A percentile compares a stretch with the other conserved stretches of the same genome.
Conservation (phyloP, 139 green algal genomes). For the Spirogloea muscicola region DNA sequence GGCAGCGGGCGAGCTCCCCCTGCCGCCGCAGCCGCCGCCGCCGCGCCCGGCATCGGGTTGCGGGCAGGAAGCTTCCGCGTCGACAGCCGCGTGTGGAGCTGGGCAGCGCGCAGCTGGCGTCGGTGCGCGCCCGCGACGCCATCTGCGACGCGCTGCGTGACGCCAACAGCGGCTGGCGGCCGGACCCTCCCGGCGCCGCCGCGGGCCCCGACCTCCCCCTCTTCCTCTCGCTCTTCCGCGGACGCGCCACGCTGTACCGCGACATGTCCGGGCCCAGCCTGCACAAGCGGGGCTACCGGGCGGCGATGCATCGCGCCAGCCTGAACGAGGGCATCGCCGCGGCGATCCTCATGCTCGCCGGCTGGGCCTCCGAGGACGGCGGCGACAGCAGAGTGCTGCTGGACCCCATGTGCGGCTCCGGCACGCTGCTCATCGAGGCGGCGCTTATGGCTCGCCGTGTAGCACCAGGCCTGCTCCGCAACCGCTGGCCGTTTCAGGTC, state of each 20-base stretch:
- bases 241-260: constrained; percentile 65
- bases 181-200: constrained; percentile 4
- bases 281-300: constrained; percentile 81
- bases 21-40: no score
- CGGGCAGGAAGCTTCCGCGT: constrained; percentile 57
- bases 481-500: constrained; percentile 15
- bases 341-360: constrained; percentile 39
- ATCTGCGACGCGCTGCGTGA: constrained; percentile 75
- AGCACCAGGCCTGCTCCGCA: constrained; percentile 68
- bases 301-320: constrained; percentile 75
- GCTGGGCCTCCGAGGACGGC: background rate
- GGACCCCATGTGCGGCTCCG: constrained; percentile 90
- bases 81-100: constrained; percentile 62
- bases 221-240: constrained; percentile 63
- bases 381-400: background rate
- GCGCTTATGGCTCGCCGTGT: constrained; percentile 71
- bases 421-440: constrained; percentile 85
- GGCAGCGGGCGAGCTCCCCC: no score
- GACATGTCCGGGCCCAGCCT: constrained; percentile 79
- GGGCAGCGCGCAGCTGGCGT: constrained; percentile 26
- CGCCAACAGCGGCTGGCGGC: constrained; percentile 57
- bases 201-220: constrained; percentile 71
- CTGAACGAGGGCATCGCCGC: constrained; percentile 87
- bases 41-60: no score
- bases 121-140: constrained; percentile 63